A percentile compares a stretch with the other conserved stretches of the same genome.
phyloP scores from a whole-genome alignment of 148 eudicot species.

The Rhododendron simsii region DNA sequence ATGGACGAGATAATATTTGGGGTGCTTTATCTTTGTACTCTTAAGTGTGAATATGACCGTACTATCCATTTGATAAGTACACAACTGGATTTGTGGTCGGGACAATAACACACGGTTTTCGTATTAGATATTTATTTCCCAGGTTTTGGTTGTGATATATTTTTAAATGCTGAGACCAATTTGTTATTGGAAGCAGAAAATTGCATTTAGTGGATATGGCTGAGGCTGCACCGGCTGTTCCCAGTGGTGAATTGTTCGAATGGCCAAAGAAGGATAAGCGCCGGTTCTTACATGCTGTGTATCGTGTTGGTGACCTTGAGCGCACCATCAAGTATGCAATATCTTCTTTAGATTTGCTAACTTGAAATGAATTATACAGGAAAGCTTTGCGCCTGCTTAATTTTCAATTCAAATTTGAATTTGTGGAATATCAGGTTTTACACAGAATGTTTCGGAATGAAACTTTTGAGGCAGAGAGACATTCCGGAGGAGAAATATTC shows the following conservation, averaged over 20 bases:
- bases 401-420: neutral
- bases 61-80: neutral
- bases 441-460: conserved; percentile 92
- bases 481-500: conserved; percentile 92
- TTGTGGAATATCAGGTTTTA: conserved; percentile 52
- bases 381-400: neutral
- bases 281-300: conserved; percentile 71
- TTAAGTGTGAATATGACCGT: neutral
- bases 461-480: conserved; percentile 85
- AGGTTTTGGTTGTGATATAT: neutral
- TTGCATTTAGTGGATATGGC: conserved; percentile 46
- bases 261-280: conserved; percentile 85
- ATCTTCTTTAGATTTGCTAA: neutral
- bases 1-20: neutral
- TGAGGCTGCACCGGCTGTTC: conserved; percentile 38
- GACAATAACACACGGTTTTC: neutral
- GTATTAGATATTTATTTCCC: neutral
- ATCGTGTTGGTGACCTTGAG: conserved; percentile 94
- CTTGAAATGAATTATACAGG: neutral
- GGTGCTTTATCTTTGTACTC: neutral
- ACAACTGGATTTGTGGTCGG: neutral
- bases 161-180: neutral
- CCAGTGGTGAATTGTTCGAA: conserved; percentile 56
- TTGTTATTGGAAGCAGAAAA: conserved; percentile 2
- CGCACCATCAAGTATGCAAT: conserved; percentile 71